Evolutionary conservation across 1,284 basidiomycete genomes (phyloP).

Genomic region (Ustilago lituana): DNA sequence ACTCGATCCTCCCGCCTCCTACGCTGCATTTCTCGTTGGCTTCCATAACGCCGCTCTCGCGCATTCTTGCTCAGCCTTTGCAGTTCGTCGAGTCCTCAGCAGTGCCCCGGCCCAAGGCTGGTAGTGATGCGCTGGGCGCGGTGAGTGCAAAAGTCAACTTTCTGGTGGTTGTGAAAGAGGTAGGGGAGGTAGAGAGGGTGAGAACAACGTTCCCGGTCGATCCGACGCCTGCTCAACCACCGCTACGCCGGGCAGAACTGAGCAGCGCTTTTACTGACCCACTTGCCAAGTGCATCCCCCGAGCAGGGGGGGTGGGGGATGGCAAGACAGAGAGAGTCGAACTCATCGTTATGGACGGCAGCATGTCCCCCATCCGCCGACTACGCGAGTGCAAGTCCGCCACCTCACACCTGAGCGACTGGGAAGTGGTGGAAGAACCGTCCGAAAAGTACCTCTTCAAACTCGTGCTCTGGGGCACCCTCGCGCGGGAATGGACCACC

Average conservation of each 20-base stretch:
- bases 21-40: slow-evolving; percentile 28
- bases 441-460: slow-evolving; percentile 19
- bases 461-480: slow-evolving; percentile 21
- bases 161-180: slow-evolving; percentile 31
- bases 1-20: slow-evolving; percentile 40
- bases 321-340: slow-evolving; percentile 12
- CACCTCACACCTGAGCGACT: neutral
- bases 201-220: slow-evolving; percentile 3
- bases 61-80: slow-evolving; percentile 25
- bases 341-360: slow-evolving; percentile 32
- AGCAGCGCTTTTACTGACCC: slow-evolving; percentile 1
- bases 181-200: slow-evolving; percentile 13
- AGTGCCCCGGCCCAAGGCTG: neutral
- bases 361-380: slow-evolving; percentile 2
- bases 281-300: no score
- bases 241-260: no score
- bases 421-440: neutral
- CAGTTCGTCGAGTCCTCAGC: slow-evolving; percentile 10
- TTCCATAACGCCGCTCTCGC: slow-evolving; percentile 14
- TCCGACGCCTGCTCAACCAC: neutral
- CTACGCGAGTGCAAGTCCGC: neutral
- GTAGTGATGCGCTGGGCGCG: neutral
- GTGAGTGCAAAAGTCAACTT: slow-evolving; percentile 12
- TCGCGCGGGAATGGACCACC: slow-evolving; percentile 16
- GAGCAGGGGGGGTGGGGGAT: neutral